Conservation (phyloP, 108 stramenopile genomes). For the Parietichytrium sp. region DNA sequence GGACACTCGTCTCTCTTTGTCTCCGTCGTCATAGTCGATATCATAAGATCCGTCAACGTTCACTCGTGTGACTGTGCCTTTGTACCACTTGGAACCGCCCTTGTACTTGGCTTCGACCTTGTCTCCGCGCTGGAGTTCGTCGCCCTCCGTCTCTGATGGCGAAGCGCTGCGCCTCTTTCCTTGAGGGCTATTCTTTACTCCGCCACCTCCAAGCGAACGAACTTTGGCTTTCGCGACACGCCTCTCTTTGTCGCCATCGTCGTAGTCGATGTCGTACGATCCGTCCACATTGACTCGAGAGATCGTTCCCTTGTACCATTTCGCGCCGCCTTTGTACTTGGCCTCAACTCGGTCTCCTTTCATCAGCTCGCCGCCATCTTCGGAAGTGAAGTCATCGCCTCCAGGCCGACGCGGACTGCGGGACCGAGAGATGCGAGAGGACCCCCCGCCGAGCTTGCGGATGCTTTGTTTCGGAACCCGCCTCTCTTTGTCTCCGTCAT, state of each 20-base stretch:
- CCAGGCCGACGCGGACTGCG: no score
- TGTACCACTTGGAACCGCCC: background rate
- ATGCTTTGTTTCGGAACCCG: background rate
- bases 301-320: slow-evolving; percentile 56
- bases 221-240: slow-evolving; percentile 32
- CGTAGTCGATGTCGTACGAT: slow-evolving; percentile 54
- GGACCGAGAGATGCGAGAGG: no score
- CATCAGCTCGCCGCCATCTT: background rate
- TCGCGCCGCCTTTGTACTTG: slow-evolving; percentile 48
- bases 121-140: background rate
- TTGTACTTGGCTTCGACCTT: background rate
- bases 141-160: no score
- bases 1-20: background rate
- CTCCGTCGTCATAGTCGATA: slow-evolving; percentile 41
- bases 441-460: no score
- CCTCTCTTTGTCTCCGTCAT: slow-evolving; percentile 44
- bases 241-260: slow-evolving; percentile 55
- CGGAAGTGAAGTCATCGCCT: no score
- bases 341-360: slow-evolving; percentile 60
- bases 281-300: slow-evolving; percentile 39
- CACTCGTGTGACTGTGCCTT: background rate
- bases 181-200: background rate
- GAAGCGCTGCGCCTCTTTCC: no score
- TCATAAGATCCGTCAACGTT: slow-evolving; percentile 25
- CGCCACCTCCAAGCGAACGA: slow-evolving; percentile 8